Evolutionary conservation across 169 alveolate species (phyloP).

Genomic region (Amoebophrya sp.): DNA sequence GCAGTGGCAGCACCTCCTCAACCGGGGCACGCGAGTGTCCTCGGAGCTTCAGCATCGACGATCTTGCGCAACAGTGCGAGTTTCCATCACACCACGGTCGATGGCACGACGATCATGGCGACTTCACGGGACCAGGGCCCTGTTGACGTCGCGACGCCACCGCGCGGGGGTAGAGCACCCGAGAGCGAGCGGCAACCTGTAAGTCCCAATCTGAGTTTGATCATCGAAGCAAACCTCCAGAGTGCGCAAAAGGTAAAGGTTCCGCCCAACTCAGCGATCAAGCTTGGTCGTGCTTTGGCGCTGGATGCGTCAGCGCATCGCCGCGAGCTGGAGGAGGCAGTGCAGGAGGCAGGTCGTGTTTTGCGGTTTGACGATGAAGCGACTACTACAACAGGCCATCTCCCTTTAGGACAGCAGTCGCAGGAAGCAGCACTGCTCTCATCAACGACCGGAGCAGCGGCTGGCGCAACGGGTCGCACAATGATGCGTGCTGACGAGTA

Average conservation of each 20-base stretch:
- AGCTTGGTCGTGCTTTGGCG: not conserved
- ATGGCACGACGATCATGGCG: not conserved
- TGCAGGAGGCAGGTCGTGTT: not conserved
- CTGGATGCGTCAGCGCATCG: not conserved
- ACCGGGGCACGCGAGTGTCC: too few species aligned
- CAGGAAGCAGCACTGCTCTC: too few species aligned
- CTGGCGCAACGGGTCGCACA: too few species aligned
- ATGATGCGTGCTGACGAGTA: too few species aligned
- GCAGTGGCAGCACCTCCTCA: too few species aligned
- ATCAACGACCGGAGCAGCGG: too few species aligned
- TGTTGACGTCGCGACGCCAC: too few species aligned
- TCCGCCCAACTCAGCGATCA: not conserved
- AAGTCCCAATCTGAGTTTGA: not conserved
- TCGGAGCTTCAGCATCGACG: too few species aligned
- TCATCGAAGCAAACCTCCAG: not conserved
- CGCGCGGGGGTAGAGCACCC: too few species aligned
- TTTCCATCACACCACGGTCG: not conserved
- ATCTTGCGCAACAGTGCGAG: not conserved
- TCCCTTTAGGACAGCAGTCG: too few species aligned
- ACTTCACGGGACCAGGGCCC: too few species aligned
- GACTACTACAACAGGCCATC: too few species aligned
- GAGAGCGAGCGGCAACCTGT: not conserved
- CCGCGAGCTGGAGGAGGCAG: not conserved
- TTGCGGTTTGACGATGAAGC: not conserved
- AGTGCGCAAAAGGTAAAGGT: not conserved